Percentiles rank a stretch among this genome's conserved stretches.
phyloP scores from a whole-genome alignment of 768 basidiomycete genomes.

The Clavaria fumosa region DNA sequence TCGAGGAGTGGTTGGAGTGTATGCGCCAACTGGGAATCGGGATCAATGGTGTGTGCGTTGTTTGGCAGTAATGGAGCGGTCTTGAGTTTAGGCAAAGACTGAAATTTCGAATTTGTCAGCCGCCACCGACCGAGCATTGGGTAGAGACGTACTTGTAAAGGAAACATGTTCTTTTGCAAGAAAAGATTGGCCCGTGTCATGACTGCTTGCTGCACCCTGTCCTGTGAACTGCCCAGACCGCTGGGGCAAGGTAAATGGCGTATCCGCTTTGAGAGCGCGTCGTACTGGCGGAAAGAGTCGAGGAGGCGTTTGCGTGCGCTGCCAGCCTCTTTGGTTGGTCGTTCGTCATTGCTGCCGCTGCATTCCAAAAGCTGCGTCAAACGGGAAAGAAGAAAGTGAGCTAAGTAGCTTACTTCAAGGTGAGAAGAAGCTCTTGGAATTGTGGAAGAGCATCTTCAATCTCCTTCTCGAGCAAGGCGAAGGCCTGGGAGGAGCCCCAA shows the following conservation, averaged over 20 bases:
- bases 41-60: constrained; percentile 33
- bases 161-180: constrained; percentile 82
- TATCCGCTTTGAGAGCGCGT: constrained; percentile 76
- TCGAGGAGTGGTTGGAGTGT: constrained; percentile 79
- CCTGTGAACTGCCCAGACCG: constrained; percentile 57
- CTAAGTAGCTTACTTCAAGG: constrained; percentile 35
- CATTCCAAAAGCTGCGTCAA: not conserved
- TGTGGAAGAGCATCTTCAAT: constrained; percentile 80
- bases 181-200: constrained; percentile 62
- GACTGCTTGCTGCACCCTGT: constrained; percentile 73
- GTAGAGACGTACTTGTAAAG: constrained; percentile 51
- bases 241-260: constrained; percentile 48
- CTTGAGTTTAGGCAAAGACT: constrained; percentile 38
- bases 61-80: too few relatives aligned
- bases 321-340: constrained; percentile 52
- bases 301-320: constrained; percentile 67
- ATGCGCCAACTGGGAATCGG: constrained; percentile 55
- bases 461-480: constrained; percentile 67
- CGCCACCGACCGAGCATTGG: too few relatives aligned
- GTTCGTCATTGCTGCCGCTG: constrained; percentile 23
- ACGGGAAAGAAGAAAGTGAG: not conserved
- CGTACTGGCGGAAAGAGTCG: constrained; percentile 79
- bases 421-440: constrained; percentile 74
- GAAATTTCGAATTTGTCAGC: too few relatives aligned
- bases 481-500: constrained; percentile 27